Base-by-base conservation (phyloP, 306 rosid species). In the Vicia faba region DNA sequence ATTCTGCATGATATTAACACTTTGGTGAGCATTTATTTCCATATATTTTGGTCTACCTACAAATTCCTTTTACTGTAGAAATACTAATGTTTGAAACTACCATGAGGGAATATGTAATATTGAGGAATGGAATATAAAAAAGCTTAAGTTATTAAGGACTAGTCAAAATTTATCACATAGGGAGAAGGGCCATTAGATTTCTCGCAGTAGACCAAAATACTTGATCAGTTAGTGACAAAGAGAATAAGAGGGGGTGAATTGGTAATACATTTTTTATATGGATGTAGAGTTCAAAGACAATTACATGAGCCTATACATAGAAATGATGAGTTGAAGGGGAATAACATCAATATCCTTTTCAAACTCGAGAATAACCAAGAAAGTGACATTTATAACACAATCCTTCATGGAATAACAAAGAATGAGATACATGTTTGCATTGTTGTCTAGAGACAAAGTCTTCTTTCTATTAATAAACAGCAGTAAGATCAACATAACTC, bases 1-100 rank as follows among this genome's bases (percentile, higher is more conserved):
- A 74, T 89, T 53, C 74, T 87, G 12, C 33, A 69, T 64, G 84
- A 85, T 55, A 79, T 87, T 70, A 76, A 78, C 44, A 56, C 73
- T 60, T 76, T 62, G 91, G 96, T 89, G 66, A 38, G 75, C 68
- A 68, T 41, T 40, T 43, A 53, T 59, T 44, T 66, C 14, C 11
- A 25, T 64, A 11, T 69, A 11, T 11, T 72, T 58, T 68, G 23
- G 16, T 62, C 33, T 43, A 73, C 43, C 33, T 44, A 25, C 20
- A 43, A 46, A 3, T 54, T 73, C 26, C 28, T 63, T 26, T 12
- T 13, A 5, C 40, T 33, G 49, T 3, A 45, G 15, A 11, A 18
- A 51, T 36, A 53, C 3, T 46, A 11, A 28, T 46, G 40, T 28
- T 46, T 1, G 18, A 46, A 15, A 46, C 28, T 16, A 26, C 16